Evolutionary conservation across 345 rosid species (phyloP), one percentile per base, ranked within the genome.

Genomic region (Salix caprea): DNA sequence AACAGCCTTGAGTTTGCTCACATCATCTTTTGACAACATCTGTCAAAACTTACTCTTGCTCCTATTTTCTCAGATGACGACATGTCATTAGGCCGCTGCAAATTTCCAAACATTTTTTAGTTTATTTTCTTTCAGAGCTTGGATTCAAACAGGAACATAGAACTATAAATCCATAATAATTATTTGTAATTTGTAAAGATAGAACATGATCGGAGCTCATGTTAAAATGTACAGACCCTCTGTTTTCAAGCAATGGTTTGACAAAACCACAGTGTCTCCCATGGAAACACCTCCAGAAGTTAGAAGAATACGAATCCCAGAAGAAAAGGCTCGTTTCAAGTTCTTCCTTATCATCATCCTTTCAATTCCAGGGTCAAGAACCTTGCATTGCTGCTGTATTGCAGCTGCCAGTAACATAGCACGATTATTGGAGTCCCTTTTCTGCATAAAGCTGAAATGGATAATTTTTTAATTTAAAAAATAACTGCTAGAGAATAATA

Each of bases 231-330:
- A 93, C 75, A 58, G 72, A 91, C 79, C 99, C 98, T 79, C 79
- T 90, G 80, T 85, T 92, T 84, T 82, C 81, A 75, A 96, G 89
- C 69, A 96, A 73, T 80, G 98, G 97, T 88, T 91, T 91, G 82
- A 93, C 85, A 75, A 93, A 93, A 82, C 93, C 99, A 81, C 80
- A 92, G 30, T 28, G 89, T 96, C 99, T 73, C 98, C 98, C 98
- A 96, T 96, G 74, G 99, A 96, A 84, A 96, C 96, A 80, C 99
- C 99, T 7, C 99, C 98, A 72, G 98, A 96, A 78, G 95, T 93
- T 73, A 96, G 74, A 77, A 96, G 88, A 80, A 96, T 89, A 87
- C 91, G 86, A 56, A 90, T 87, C 48, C 91, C 95, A 73, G 92
- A 78, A 75, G 90, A 83, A 78, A 87, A 71, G 48, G 91, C 95